Percentiles rank a stretch among this genome's conserved stretches.
phyloP scores from a whole-genome alignment of 176 grass and related monocot genomes.

The Triticum urartu region DNA sequence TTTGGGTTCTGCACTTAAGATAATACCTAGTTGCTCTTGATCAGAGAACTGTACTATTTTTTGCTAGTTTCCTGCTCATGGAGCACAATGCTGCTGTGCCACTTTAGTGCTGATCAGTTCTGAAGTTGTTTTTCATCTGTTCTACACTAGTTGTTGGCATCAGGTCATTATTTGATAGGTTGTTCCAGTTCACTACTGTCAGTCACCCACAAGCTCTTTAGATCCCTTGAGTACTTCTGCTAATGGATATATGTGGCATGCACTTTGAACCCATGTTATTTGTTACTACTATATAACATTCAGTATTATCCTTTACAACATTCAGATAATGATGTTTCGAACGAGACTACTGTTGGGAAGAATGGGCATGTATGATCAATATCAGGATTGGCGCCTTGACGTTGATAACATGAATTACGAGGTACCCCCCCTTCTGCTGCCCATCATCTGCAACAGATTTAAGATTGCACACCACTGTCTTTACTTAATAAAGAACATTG shows the following conservation, averaged over 20 bases:
- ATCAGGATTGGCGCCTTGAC: slow-evolving; percentile 85
- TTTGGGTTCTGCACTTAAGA: neutral
- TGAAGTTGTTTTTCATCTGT: neutral
- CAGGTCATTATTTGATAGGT: neutral
- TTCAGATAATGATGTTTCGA: slow-evolving; percentile 90
- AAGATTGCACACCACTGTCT: too few species aligned
- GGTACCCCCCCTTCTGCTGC: slow-evolving; percentile 25
- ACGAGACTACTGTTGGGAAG: slow-evolving; percentile 69
- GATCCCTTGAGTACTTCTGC: neutral
- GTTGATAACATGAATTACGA: slow-evolving; percentile 97
- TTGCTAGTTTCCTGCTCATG: neutral
- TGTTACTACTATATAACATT: neutral
- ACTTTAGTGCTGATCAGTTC: neutral
- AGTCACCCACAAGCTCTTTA: neutral
- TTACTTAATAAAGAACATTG: too few species aligned
- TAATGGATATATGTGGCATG: neutral
- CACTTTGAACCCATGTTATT: neutral
- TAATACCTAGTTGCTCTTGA: neutral
- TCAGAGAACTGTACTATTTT: neutral
- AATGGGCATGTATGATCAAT: slow-evolving; percentile 68
- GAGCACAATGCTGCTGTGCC: neutral
- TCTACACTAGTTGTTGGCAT: neutral
- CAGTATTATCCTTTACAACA: neutral
- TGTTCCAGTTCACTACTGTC: neutral
- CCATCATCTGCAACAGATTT: too few species aligned